These are phyloP conservation scores for Chalara sp. DNA, from an alignment of 2,329 filamentous ascomycete species.

Conservation along the genomic window DNA sequence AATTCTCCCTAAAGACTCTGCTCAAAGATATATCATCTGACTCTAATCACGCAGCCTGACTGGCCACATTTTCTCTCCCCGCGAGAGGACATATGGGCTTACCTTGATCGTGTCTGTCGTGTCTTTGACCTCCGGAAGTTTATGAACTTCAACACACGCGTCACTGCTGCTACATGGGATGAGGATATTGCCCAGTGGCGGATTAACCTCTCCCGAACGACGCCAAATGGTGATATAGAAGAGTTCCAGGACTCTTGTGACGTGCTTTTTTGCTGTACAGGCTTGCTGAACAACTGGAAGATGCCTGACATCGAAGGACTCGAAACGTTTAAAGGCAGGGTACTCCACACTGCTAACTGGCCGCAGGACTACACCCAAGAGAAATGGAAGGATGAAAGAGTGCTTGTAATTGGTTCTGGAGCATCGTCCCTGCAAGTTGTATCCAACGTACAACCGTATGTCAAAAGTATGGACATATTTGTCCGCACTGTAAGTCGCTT, in stretches of 20 bases:
- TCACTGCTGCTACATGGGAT: conserved; percentile 40
- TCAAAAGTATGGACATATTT: conserved; percentile 33
- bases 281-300: conserved; percentile 16
- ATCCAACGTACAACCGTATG: conserved; percentile 27
- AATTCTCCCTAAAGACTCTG: no score
- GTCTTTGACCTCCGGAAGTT: conserved; percentile 42
- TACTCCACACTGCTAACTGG: conserved; percentile 39
- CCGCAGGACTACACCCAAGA: conserved; percentile 9
- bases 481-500: conserved; percentile 30
- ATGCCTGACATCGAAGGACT: conserved; percentile 40
- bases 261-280: conserved; percentile 19
- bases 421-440: conserved; percentile 30
- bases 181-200: conserved; percentile 42
- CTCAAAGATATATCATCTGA: no score
- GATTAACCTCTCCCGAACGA: conserved; percentile 33
- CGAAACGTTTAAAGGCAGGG: conserved; percentile 36
- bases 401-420: conserved; percentile 32
- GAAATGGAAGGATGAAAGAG: conserved; percentile 26
- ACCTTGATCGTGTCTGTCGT: conserved; percentile 41
- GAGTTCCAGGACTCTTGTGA: conserved; percentile 20
- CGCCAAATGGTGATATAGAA: conserved; percentile 21
- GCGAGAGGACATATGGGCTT: conserved; percentile 27
- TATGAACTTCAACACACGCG: conserved; percentile 44
- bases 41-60: conserved; percentile 35
- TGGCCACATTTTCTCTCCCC: conserved; percentile 39